phyloP scores from a whole-genome alignment of 768 basidiomycete genomes.

The Mycena alexandri region DNA sequence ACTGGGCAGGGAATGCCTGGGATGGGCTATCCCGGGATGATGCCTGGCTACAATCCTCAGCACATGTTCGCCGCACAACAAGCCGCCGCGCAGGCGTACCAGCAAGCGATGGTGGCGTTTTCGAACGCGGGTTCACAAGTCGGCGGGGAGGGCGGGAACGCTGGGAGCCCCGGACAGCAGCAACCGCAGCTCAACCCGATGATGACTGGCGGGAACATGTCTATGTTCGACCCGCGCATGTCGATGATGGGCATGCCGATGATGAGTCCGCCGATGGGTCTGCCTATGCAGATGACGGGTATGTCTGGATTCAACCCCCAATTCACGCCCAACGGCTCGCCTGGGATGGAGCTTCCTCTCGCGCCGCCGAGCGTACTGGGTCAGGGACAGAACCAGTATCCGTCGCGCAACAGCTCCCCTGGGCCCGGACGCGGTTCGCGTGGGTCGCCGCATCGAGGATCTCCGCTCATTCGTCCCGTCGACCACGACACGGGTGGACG shows the following conservation, averaged over 20 bases:
- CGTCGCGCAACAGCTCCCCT: conserved; percentile 65
- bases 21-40: conserved; percentile 72
- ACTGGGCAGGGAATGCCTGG: conserved; percentile 44
- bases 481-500: conserved; percentile 41
- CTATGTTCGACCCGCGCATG: conserved; percentile 78
- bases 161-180: conserved; percentile 50
- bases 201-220: conserved; percentile 71
- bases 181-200: conserved; percentile 60
- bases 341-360: conserved; percentile 49
- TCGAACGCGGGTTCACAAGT: conserved; percentile 80
- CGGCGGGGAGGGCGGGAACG: conserved; percentile 67
- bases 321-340: conserved; percentile 56
- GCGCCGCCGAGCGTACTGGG: conserved; percentile 52
- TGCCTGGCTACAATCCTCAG: conserved; percentile 72
- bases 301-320: conserved; percentile 71
- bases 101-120: conserved; percentile 89
- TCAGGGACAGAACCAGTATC: conserved; percentile 47
- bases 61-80: conserved; percentile 91
- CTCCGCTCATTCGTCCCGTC: conserved; percentile 58
- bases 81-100: conserved; percentile 85
- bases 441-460: conserved; percentile 52
- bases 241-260: conserved; percentile 78
- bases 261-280: conserved; percentile 52
- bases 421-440: conserved; percentile 52
- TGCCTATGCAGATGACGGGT: conserved; percentile 73